Evolutionary conservation across 495 filamentous ascomycete genomes (phyloP).

Genomic region (Aspergillus wentii): DNA sequence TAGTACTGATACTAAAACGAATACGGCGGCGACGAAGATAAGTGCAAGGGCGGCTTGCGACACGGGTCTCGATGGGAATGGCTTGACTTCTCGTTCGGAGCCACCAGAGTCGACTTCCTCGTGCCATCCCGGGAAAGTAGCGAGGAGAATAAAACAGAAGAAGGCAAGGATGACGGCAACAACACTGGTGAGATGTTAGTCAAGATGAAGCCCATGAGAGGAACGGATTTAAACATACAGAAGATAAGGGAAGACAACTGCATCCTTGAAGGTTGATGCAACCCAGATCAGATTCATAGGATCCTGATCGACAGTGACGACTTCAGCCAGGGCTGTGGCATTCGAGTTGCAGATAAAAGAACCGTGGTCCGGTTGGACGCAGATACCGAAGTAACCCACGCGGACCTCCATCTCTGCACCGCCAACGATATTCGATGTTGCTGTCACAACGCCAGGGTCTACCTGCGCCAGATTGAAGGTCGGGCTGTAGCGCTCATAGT

Average conservation of each 20-base stretch:
- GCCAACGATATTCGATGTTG: conserved; percentile 62
- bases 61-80: conserved; percentile 64
- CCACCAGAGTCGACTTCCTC: conserved; percentile 54
- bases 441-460: conserved; percentile 69
- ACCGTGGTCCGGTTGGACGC: conserved; percentile 57
- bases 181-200: conserved; percentile 42
- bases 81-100: conserved; percentile 56
- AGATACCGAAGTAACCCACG: conserved; percentile 69
- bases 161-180: conserved; percentile 67
- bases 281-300: conserved; percentile 70
- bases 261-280: conserved; percentile 67
- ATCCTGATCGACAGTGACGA: conserved; percentile 61
- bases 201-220: neutral
- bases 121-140: conserved; percentile 70
- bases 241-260: conserved; percentile 65
- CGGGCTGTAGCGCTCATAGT: conserved; percentile 60
- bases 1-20: conserved; percentile 65
- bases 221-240: conserved; percentile 44
- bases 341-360: conserved; percentile 65
- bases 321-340: conserved; percentile 57
- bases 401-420: conserved; percentile 60
- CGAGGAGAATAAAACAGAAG: conserved; percentile 64
- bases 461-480: conserved; percentile 69
- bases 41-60: conserved; percentile 62
- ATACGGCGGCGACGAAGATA: conserved; percentile 63